Evolutionary conservation across 345 rosid genomes (phyloP), one percentile per base, ranked within the genome.

Genomic region (Bruguiera parviflora): DNA sequence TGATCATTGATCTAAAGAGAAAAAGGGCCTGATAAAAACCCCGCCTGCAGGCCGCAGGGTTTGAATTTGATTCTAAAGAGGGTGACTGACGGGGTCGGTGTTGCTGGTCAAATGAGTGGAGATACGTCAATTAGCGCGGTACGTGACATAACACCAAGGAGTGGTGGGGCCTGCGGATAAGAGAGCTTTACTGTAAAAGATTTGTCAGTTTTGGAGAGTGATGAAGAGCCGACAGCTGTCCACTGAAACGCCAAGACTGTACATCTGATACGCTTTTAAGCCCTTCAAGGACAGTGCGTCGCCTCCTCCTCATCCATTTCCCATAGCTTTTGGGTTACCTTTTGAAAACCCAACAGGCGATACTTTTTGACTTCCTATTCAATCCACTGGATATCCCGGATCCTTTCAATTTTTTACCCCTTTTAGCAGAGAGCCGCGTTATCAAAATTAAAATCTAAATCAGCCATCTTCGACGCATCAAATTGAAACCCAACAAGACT

Each of bases 151-250:
- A 9, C 60, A 47, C 29, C 59, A 4, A 2, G 18, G 19, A 13
- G 15, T 43, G 49, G 18, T 13, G 18, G 49, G 49, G 49, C 49
- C 49, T 15, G 15, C 5, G 49, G 49, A 13, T 15, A 3, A 3
- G 49, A 13, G 49, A 13, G 49, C 19, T 39, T 43, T 0, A 20
- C 20, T 32, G 25, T 3, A 2, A 25, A 43, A 47, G 22, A 27
- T 16, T 39, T 28, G 16, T 16, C 20, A 33, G 9, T 18, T 52
- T 25, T n/a, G 57, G 67, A 53, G 73, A 0, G 73, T 27, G 53
- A 69, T 37, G 16, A 27, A 31, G 57, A 46, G 66, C 61, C 56
- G 74, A 69, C 74, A 77, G 65, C 65, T 72, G 80, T 72, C 63
- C 37, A 16, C 29, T 56, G 7, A 18, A 18, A 33, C 15, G 46